These are phyloP conservation scores for Fonsecaea nubica DNA, from an alignment of 2,329 filamentous ascomycete genomes.

Conservation along the genomic window DNA sequence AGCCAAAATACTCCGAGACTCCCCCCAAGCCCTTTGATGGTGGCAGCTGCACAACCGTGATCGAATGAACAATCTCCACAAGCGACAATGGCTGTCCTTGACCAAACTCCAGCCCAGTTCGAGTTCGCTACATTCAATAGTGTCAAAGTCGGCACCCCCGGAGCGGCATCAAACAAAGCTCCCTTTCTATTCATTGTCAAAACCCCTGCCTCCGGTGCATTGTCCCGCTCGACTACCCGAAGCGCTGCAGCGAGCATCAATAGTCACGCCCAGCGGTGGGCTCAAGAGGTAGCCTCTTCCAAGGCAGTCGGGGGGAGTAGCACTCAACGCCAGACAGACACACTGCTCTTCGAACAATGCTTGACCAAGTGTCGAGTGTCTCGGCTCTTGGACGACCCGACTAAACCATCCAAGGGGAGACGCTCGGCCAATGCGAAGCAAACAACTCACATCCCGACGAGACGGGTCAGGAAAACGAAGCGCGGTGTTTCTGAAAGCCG, in stretches of 20 bases:
- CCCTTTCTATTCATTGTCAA: constrained; percentile 23
- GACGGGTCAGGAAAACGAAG: not conserved
- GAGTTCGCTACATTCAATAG: constrained; percentile 22
- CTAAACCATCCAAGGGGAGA: constrained; percentile 7
- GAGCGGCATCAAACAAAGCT: constrained; percentile 7
- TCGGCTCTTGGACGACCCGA: constrained; percentile 21
- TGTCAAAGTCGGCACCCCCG: constrained; percentile 10
- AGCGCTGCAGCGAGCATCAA: constrained; percentile 32
- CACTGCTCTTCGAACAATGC: constrained; percentile 23
- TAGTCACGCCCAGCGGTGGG: constrained; percentile 30
- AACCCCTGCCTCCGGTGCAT: constrained; percentile 9
- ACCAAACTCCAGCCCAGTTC: constrained; percentile 17
- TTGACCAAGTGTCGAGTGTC: constrained; percentile 26
- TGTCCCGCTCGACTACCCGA: constrained; percentile 27
- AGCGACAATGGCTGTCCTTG: constrained; percentile 5
- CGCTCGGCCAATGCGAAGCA: constrained; percentile 8
- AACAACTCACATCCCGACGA: not conserved
- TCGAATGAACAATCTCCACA: constrained; percentile 3
- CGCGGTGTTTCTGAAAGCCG: not conserved
- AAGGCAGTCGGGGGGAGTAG: constrained; percentile 1
- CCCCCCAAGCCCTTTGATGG: not conserved
- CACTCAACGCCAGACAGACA: constrained; percentile 4
- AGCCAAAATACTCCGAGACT: not conserved
- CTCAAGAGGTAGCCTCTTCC: constrained; percentile 19
- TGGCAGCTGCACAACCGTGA: not conserved